Base-by-base conservation (phyloP, 805 yeast genomes). In the Teunomyces stri region DNA sequence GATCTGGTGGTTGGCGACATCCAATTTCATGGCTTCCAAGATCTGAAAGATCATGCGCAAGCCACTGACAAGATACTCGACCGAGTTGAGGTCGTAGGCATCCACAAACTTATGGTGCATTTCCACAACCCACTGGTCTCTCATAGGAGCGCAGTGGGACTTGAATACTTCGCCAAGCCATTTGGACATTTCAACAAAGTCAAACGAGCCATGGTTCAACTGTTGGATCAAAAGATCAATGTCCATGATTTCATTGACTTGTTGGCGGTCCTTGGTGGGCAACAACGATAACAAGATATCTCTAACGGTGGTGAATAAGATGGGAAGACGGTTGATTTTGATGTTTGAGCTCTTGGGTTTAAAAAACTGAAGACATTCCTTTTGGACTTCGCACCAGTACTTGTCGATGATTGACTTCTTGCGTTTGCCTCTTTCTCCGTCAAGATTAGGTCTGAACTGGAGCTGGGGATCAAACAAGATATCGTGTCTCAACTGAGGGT, bases 121-220 rank as follows among this genome's bases (percentile, higher is more conserved):
- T 57, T 85, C 88, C 56, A 82, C 87, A 31, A 91, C 96, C 90
- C 94, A 85, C 35, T 80, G 69, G 65, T 89, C 96, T 62, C 97
- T 79, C 95, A 89, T 89, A 51, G 97, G 97, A 5, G 97, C 96
- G 68, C 97, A 90, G 63, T 89, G 96, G 44, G 84, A 81, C 67
- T 90, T 89, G 68, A 92, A 85, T 28, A 89, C 80, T 28, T 77
- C 73, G 1, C 89, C 81, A 36, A 91, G 74, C 92, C 95, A 87
- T 47, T 75, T 74, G 2, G 91, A 78, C 56, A 89, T 76, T 31
- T 79, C 75, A 15, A 81, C 79, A 68, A 87, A 87, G 62, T 85
- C 87, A 56, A 87, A 79, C n/a, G 87, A 79, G 18, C 85, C 82
- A 52, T 80, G 82, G 35, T 78, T 66, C 44, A 90, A 63, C 62